phyloP scores from a whole-genome alignment of 257 asterid genomes.

The Henckelia pumila region DNA sequence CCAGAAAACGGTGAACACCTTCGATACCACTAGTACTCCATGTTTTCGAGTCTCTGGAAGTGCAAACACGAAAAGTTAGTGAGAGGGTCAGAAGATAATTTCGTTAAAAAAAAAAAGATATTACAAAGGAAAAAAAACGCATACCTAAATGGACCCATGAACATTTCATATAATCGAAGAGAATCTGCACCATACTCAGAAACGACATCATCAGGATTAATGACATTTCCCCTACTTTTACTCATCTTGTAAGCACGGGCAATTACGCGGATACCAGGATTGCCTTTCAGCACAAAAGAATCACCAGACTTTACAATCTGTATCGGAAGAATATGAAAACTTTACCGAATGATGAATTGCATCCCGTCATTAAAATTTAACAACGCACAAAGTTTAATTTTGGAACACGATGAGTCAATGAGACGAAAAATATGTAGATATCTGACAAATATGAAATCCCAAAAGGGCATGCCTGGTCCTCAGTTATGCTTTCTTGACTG shows the following conservation, averaged over 20 bases:
- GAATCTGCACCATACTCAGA: conserved; percentile 93
- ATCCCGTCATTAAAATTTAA: not conserved
- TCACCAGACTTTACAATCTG: conserved; percentile 83
- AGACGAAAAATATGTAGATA: not conserved
- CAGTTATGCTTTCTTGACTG: conserved; percentile 68
- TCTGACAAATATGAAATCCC: not conserved
- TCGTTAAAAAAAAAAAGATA: conserved; percentile 20
- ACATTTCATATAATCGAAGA: conserved; percentile 97
- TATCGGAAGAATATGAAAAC: conserved; percentile 17
- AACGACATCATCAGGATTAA: conserved; percentile 96
- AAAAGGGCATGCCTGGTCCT: conserved; percentile 55
- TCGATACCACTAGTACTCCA: conserved; percentile 98
- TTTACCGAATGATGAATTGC: not conserved
- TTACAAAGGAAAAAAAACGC: conserved; percentile 12
- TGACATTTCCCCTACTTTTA: conserved; percentile 93
- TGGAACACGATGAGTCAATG: not conserved
- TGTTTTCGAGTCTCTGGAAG: conserved; percentile 81
- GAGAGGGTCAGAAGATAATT: not conserved
- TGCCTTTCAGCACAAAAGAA: conserved; percentile 75
- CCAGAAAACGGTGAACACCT: conserved; percentile 93
- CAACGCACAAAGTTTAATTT: not conserved
- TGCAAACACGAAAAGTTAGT: conserved; percentile 10
- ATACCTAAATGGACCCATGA: conserved; percentile 98
- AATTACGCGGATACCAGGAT: conserved; percentile 60
- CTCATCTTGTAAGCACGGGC: conserved; percentile 97